A percentile compares a stretch with the other conserved stretches of the same genome.
Conservation (phyloP, 805 yeast genomes). For the Starmerella floricola region DNA sequence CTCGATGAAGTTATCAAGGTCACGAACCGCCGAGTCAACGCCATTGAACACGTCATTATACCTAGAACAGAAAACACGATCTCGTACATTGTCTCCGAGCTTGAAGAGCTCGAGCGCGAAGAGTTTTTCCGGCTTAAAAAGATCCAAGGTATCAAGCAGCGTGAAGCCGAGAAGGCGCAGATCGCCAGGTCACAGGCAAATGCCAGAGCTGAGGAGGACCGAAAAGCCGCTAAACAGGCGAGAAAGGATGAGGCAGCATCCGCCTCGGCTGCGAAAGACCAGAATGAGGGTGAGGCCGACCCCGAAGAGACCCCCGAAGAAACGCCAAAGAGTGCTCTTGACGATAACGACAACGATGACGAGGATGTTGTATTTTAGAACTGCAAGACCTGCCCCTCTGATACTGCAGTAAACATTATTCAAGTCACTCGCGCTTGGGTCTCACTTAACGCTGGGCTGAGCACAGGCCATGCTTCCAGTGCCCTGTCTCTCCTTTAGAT, state of each 20-base stretch:
- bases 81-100: slow-evolving; percentile 79
- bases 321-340: slow-evolving; percentile 1
- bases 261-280: not conserved
- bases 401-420: not conserved
- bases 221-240: slow-evolving; percentile 10
- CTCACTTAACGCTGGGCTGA: not conserved
- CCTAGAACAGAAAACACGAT: slow-evolving; percentile 97
- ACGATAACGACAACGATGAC: slow-evolving; percentile 14
- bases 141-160: slow-evolving; percentile 88
- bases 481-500: no score
- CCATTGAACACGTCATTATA: slow-evolving; percentile 94
- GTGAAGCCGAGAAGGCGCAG: slow-evolving; percentile 34
- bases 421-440: no score
- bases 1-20: slow-evolving; percentile 96
- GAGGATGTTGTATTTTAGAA: slow-evolving; percentile 20
- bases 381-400: not conserved
- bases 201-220: slow-evolving; percentile 6
- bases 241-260: not conserved
- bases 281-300: not conserved
- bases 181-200: slow-evolving; percentile 11
- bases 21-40: slow-evolving; percentile 95
- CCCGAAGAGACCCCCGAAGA: not conserved
- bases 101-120: slow-evolving; percentile 96
- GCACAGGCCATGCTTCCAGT: not conserved
- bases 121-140: slow-evolving; percentile 94